Evolutionary conservation across 352 stramenopile genomes (phyloP).

Genomic region (Phytopythium oedochilum): DNA sequence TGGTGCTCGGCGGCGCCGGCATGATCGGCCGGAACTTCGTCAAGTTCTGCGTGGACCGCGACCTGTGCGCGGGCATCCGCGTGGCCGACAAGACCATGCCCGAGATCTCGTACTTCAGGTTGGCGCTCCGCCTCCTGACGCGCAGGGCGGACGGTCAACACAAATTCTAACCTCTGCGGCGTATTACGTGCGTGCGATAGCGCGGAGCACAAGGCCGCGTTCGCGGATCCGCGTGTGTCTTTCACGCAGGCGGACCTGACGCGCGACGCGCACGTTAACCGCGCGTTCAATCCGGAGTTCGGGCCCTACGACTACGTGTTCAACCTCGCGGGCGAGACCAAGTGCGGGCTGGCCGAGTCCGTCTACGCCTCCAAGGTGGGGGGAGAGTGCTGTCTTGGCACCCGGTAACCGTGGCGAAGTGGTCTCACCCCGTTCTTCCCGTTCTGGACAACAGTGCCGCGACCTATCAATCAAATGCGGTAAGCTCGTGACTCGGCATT

Average conservation of each 20-base stretch:
- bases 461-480: constrained; percentile 82
- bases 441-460: constrained; percentile 36
- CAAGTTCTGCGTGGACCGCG: constrained; percentile 67
- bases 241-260: constrained; percentile 84
- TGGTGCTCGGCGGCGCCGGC: constrained; percentile 79
- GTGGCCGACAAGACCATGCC: constrained; percentile 87
- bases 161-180: too few relatives aligned
- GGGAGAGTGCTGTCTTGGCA: neutral
- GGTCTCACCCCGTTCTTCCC: neutral
- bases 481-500: constrained; percentile 13
- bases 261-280: constrained; percentile 71
- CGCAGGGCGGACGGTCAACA: too few relatives aligned
- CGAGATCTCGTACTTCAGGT: constrained; percentile 87
- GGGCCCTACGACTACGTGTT: constrained; percentile 83
- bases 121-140: neutral
- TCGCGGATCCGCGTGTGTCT: constrained; percentile 58
- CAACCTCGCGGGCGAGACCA: constrained; percentile 82
- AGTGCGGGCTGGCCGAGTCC: constrained; percentile 62
- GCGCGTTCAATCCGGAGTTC: constrained; percentile 64
- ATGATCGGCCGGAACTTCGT: constrained; percentile 89
- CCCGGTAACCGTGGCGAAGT: neutral
- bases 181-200: constrained; percentile 7
- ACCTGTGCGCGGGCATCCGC: constrained; percentile 60
- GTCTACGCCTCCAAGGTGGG: constrained; percentile 77
- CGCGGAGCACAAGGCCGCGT: constrained; percentile 56